A percentile compares a stretch with the other conserved stretches of the same genome.
Evolutionary conservation across 768 basidiomycete genomes (phyloP).

Genomic region (Sarcodon sp.): DNA sequence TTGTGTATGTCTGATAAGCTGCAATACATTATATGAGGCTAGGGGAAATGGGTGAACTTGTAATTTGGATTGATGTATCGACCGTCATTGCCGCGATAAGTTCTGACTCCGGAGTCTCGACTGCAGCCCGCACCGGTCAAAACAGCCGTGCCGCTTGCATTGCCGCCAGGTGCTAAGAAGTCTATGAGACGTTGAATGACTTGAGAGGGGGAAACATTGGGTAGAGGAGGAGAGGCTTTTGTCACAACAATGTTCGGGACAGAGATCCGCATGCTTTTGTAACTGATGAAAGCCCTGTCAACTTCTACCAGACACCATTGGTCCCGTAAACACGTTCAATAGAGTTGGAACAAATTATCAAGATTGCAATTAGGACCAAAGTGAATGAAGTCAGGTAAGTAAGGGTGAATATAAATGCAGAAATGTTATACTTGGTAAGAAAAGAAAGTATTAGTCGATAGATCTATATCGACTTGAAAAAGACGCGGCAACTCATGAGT

Average conservation of each 20-base stretch:
- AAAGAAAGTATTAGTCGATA: too few relatives aligned
- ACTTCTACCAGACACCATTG: too few relatives aligned
- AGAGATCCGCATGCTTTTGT: slow-evolving; percentile 58
- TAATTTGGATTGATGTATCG: slow-evolving; percentile 86
- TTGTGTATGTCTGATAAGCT: neutral
- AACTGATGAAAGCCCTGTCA: too few relatives aligned
- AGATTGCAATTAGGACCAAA: too few relatives aligned
- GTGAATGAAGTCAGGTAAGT: too few relatives aligned
- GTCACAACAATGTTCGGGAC: slow-evolving; percentile 53
- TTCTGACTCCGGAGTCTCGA: slow-evolving; percentile 90
- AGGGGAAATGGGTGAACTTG: slow-evolving; percentile 37
- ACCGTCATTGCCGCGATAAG: slow-evolving; percentile 83
- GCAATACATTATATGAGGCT: too few relatives aligned
- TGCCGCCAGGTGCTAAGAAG: slow-evolving; percentile 49
- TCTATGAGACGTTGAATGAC: slow-evolving; percentile 42
- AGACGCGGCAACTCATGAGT: too few relatives aligned
- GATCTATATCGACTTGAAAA: too few relatives aligned
- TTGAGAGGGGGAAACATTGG: slow-evolving; percentile 24
- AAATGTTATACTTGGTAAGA: too few relatives aligned
- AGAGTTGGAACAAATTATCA: too few relatives aligned
- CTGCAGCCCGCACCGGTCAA: slow-evolving; percentile 90
- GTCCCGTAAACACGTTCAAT: too few relatives aligned
- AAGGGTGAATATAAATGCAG: too few relatives aligned
- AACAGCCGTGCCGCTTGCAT: slow-evolving; percentile 41
- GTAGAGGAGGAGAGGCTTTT: slow-evolving; percentile 29